Percentiles rank a stretch among this genome's conserved stretches.
Conservation (phyloP, 2,329 filamentous ascomycete genomes). For the Stylonectria norvegica region DNA sequence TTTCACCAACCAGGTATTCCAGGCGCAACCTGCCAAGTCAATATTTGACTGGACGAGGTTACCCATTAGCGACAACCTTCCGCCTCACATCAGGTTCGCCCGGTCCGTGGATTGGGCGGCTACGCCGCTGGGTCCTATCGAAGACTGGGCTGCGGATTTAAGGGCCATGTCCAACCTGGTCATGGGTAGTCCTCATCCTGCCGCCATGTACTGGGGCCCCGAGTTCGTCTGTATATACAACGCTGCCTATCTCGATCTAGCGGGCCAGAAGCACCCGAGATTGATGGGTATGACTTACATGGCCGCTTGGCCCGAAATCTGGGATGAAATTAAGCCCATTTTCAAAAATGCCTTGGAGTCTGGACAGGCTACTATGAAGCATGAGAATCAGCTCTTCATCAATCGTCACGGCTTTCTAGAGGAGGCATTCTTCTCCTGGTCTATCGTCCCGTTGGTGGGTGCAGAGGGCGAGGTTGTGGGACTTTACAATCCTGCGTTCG, state of each 20-base stretch:
- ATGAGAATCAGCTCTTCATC: conserved; percentile 75
- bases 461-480: conserved; percentile 71
- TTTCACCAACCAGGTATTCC: conserved; percentile 41
- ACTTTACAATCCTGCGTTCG: conserved; percentile 76
- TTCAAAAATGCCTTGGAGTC: conserved; percentile 65
- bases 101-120: conserved; percentile 69
- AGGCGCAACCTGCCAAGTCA: conserved; percentile 36
- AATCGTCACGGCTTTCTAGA: conserved; percentile 67
- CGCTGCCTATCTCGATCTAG: conserved; percentile 66
- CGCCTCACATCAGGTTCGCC: conserved; percentile 69
- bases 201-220: conserved; percentile 75
- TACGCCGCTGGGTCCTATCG: conserved; percentile 72
- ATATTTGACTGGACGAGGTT: conserved; percentile 83
- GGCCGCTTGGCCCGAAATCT: conserved; percentile 71
- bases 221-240: conserved; percentile 69
- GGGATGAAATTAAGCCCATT: conserved; percentile 65
- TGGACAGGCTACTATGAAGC: conserved; percentile 79
- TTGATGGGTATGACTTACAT: conserved; percentile 72
- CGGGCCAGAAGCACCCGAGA: conserved; percentile 71
- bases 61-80: conserved; percentile 59
- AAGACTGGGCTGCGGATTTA: conserved; percentile 67
- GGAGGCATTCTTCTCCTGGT: conserved; percentile 82
- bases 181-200: conserved; percentile 73
- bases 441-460: conserved; percentile 73
- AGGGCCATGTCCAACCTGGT: conserved; percentile 77